phyloP scores from a whole-genome alignment of 148 eudicot species.

The Camellia lanceoleosa region DNA sequence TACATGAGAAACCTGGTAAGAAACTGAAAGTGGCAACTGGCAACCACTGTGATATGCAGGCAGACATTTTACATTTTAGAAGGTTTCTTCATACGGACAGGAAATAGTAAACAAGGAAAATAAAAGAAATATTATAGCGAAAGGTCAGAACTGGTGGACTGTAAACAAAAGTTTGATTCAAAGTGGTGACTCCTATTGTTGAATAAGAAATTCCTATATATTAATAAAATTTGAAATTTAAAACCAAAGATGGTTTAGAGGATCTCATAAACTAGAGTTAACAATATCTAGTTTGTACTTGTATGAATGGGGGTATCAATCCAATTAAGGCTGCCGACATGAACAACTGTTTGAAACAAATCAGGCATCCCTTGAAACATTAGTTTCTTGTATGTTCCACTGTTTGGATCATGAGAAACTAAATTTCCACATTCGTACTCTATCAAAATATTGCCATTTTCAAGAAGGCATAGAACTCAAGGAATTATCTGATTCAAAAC shows the following conservation, averaged over 20 bases:
- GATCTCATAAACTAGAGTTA: not conserved
- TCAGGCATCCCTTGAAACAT: slow-evolving; percentile 29
- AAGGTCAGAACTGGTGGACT: too few species aligned
- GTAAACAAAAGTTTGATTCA: too few species aligned
- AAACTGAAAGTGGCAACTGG: too few species aligned
- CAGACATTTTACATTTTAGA: too few species aligned
- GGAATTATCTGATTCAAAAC: not conserved
- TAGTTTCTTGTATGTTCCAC: slow-evolving; percentile 23
- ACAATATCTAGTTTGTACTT: not conserved
- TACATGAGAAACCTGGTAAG: too few species aligned
- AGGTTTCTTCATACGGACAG: too few species aligned
- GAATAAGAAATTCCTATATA: too few species aligned
- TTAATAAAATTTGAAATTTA: too few species aligned
- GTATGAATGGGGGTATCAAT: slow-evolving; percentile 1
- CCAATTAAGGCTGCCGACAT: slow-evolving; percentile 31
- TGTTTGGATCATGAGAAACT: slow-evolving; percentile 26
- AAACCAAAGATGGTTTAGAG: slow-evolving; percentile 11
- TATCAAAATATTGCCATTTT: slow-evolving; percentile 32
- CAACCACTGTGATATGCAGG: too few species aligned
- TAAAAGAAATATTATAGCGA: too few species aligned
- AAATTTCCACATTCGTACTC: slow-evolving; percentile 30
- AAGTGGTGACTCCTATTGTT: too few species aligned
- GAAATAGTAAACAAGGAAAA: too few species aligned
- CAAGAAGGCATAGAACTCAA: slow-evolving; percentile 23
- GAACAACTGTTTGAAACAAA: slow-evolving; percentile 17